Base-by-base conservation (phyloP, 768 basidiomycete species). In the Pleurotus sapidus region DNA sequence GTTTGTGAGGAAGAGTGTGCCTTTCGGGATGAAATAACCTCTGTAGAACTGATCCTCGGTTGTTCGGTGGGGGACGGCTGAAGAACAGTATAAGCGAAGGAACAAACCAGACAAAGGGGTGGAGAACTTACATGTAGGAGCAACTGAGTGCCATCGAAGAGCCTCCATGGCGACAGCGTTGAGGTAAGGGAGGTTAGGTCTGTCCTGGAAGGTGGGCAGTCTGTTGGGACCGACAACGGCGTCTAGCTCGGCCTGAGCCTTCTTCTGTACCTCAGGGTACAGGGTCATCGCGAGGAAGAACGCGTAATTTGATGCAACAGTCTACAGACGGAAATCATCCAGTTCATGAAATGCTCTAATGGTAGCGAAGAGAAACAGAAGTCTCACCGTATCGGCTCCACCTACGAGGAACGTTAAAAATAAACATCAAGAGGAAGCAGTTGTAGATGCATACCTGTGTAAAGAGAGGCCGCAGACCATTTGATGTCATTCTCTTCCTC, bases 401-500 rank as follows among this genome's bases (percentile, higher is more conserved):
- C 48, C 48, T 49, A 49, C n/a, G 24, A 24, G 48, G 3, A 45
- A 23, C 15, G 42, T 34, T 34, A 34, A n/a, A 45, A 23, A 45
- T 45, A 45, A 3, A 45, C 9, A 34, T 11, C 30, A 34, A 34
- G 11, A 3, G 11, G 9, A 34, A 34, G 9, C 30, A 34, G 9
- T 34, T 3, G 11, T 34, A 11, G 8, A 11, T n/a, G 9, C 39
- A 23, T 24, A 46, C 38, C 23, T 34, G 57, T 74, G 46, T 83
- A 84, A 12, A 82, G 68, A 3, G 80, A 77, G 0, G 76, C 79
- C 30, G 75, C 70, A 8, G 72, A 70, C 75, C 77, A 77, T 59
- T 77, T 79, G 56, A 77, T 72, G 39, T 74, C 70, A 40, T 66
- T 68, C 49, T 74, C 71, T 39, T 73, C 68, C 9, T 71, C 70